Evolutionary conservation across 2,329 filamentous ascomycete genomes (phyloP), one percentile per base, ranked within the genome.

Genomic region (Passalora sequoiae): DNA sequence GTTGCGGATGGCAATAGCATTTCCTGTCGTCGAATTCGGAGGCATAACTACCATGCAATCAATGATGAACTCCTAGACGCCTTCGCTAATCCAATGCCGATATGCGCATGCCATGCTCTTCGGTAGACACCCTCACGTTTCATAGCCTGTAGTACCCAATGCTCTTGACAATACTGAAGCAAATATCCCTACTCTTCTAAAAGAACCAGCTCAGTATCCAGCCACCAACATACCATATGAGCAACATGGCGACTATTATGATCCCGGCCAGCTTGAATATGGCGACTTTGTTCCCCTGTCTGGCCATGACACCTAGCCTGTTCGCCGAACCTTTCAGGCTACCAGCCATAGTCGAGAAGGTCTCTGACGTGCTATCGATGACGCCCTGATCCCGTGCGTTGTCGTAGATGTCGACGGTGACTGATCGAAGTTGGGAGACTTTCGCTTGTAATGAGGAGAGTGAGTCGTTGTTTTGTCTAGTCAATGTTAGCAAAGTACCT

Each of bases 361-460:
- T 92, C 56, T 97, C 89, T 65, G 77, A 87, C 28, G 86, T 91
- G 60, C 80, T 82, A 68, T 98, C 88, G 55, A 98, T 86, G 51
- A 94, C 79, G 54, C 85, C 80, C 59, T 97, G 91, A 58, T 86
- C 80, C 46, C 88, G 81, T 38, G 92, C 92, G 65, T 92, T 89
- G 70, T 97, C 89, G 76, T 97, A 96, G 61, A 98, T 98, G 71
- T 98, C 89, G 54, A 97, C 81, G 30, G 92, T 98, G 38, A 98
- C 88, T 66, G 86, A 86, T 61, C 91, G 88, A 51, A 98, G 78
- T 40, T 89, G 88, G 13, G 86, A 86, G 43, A 97, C 89, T 71
- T 98, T 98, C 54, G 81, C 78, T 12, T 86, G 85, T 27, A 98
- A 84, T 65, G 94, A 89, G 60, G 91, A 83, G 44, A 98, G 85